Base-by-base conservation (phyloP, 257 asterid species). In the Solanum okadae region DNA sequence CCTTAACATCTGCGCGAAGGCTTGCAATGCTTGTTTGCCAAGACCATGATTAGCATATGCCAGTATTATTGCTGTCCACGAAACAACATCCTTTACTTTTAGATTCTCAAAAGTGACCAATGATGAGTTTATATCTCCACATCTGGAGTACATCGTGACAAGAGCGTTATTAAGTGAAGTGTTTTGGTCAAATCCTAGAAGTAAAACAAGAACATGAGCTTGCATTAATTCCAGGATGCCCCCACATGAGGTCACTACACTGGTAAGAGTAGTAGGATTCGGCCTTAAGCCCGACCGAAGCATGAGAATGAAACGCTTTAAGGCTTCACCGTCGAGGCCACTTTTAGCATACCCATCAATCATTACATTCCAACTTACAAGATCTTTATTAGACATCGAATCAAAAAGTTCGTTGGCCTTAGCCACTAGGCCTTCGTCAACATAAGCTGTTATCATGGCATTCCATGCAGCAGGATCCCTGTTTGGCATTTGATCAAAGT, bases 381-480 rank as follows among this genome's bases (percentile, higher is more conserved):
- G 83, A 90, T 93, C 90, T 90, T 90, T 90, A 59, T 78, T 15
- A 52, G 91, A 78, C 93, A 92, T 93, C 88, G 16, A 63, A n/a
- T 46, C 86, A 23, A 90, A 91, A 86, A 88, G 91, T 78, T 91
- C 86, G 37, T 42, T 63, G 27, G 91, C 91, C 20, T 49, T 49
- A 20, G 16, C 27, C 86, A 46, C 67, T 82, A 82, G 40, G 29
- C 86, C 42, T 82, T 82, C 91, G 73, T 85, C 79, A 87, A 86
- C 81, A 38, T 90, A 90, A 6, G 89, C 88, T 63, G 95, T 92
- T 89, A 93, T 92, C 95, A 93, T 93, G 22, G 97, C 95, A 87
- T 94, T 94, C 95, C 97, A 94, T 2, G 97, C 93, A 4, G 95
- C 79, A 59, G 92, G 83, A 88, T 94, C 97, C 91, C 92, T 94